Base-by-base conservation (phyloP, 2,329 filamentous ascomycete genomes). In the Ophidiomyces ophidiicola region DNA sequence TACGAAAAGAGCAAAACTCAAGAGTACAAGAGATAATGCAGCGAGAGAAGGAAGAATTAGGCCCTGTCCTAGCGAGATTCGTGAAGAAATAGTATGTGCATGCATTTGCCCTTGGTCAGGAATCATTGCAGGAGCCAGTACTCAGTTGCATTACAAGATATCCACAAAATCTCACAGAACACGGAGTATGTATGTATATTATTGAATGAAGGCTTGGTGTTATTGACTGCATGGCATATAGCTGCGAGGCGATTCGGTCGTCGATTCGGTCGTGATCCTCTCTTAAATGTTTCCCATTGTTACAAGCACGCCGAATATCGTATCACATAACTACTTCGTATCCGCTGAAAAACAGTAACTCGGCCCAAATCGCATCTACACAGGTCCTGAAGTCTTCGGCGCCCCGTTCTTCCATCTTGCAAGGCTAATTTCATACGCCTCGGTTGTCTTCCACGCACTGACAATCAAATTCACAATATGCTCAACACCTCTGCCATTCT, bases 361-460 rank as follows among this genome's bases (percentile, higher is more conserved):
- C n/a, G 19, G 6, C 14, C 28, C 29, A 21, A 25, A 5, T 15
- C 6, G 7, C 14, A 7, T 14, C 18, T 33, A 33, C 24, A 60
- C 42, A 41, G 48, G 49, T 3, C 61, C 61, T 17, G 60, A 64
- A 3, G 57, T 58, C 42, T 53, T 55, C 3, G 45, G 46, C 2
- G 52, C 61, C 3, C 62, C 62, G 40, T 55, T 51, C 48, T 61
- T 63, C 65, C 65, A 68, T 47, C 62, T 52, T 53, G 60, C 52
- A 54, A 62, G 46, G 49, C 60, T 62, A 34, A 53, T 46, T 36
- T 63, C 59, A 52, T 67, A 65, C 26, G 87, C 90, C 20, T 88
- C 88, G 53, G 83, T 90, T 7, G 78, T 79, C 68, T 79, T 88
- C 90, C 90, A 96, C 4, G 87, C 87, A 56, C 85, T 93, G 52